Conservation (phyloP, 2,329 filamentous ascomycete genomes). For the Fusarium dimerum region DNA sequence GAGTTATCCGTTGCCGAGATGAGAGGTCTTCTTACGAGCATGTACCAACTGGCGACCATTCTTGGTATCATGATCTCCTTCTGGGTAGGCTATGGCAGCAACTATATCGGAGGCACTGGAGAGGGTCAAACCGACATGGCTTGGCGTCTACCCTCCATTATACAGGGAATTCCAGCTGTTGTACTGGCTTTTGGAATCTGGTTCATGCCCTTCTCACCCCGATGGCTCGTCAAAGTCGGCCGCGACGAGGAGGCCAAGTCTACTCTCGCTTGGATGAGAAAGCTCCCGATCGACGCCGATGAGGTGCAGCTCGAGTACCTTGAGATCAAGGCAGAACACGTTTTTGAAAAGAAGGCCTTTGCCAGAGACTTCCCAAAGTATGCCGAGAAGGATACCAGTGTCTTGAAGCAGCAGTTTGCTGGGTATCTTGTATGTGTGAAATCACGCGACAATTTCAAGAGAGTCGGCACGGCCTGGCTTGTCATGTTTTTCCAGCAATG, state of each 20-base stretch:
- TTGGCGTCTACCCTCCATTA: slow-evolving; percentile 46
- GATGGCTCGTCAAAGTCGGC: slow-evolving; percentile 73
- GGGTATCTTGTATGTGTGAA: slow-evolving; percentile 43
- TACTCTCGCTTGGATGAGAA: slow-evolving; percentile 62
- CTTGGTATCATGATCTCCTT: slow-evolving; percentile 49
- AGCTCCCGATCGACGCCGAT: slow-evolving; percentile 61
- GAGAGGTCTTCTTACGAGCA: slow-evolving; percentile 64
- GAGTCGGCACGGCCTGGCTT: slow-evolving; percentile 64
- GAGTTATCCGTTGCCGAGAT: slow-evolving; percentile 63
- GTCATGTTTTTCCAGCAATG: slow-evolving; percentile 62
- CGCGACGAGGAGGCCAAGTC: slow-evolving; percentile 65
- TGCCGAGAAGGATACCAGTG: slow-evolving; percentile 42
- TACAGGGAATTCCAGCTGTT: slow-evolving; percentile 44
- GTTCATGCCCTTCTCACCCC: slow-evolving; percentile 78
- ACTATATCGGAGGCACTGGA: slow-evolving; percentile 49
- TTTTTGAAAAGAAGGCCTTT: slow-evolving; percentile 73
- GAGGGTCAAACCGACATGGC: slow-evolving; percentile 43
- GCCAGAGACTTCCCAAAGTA: slow-evolving; percentile 57
- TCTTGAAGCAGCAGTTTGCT: slow-evolving; percentile 46
- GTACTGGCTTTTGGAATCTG: slow-evolving; percentile 70
- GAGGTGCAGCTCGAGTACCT: slow-evolving; percentile 73
- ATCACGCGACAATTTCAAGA: slow-evolving; percentile 55
- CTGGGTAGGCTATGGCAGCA: slow-evolving; percentile 48
- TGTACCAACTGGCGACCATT: slow-evolving; percentile 56
- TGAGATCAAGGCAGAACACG: slow-evolving; percentile 78